phyloP scores from a whole-genome alignment of 495 filamentous ascomycete species.

The Aspergillus funiculosus region DNA sequence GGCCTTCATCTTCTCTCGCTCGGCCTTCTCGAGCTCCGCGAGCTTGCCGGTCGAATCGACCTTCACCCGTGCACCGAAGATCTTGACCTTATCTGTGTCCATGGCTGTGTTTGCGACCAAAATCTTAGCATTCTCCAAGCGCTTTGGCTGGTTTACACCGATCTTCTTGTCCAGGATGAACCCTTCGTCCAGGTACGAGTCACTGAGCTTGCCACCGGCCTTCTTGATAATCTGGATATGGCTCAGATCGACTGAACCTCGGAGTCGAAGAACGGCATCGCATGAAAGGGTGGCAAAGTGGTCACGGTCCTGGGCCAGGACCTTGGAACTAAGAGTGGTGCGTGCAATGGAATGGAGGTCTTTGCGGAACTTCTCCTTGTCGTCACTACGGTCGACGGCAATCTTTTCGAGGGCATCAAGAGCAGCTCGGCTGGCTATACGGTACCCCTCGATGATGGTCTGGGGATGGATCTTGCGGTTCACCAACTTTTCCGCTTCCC shows the following conservation, averaged over 20 bases:
- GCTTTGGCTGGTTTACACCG: conserved; percentile 96
- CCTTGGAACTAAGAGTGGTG: conserved; percentile 97
- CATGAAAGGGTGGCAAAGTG: conserved; percentile 89
- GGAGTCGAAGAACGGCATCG: conserved; percentile 84
- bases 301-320: conserved; percentile 86
- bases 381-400: conserved; percentile 82
- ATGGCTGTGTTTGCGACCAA: conserved; percentile 96
- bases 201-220: conserved; percentile 91
- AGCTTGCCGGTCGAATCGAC: conserved; percentile 90
- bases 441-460: conserved; percentile 98
- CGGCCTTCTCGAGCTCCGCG: conserved; percentile 93
- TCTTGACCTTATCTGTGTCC: conserved; percentile 99
- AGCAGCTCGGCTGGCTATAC: conserved; percentile 88
- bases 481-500: conserved; percentile 94
- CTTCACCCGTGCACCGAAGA: conserved; percentile 94
- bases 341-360: conserved; percentile 87
- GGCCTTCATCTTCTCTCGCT: conserved; percentile 97
- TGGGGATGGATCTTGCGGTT: conserved; percentile 97
- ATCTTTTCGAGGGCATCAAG: conserved; percentile 74
- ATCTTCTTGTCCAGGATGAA: conserved; percentile 99
- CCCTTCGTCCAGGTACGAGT: conserved; percentile 95
- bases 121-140: conserved; percentile 96
- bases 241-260: conserved; percentile 88
- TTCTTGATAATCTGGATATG: conserved; percentile 99
- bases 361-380: conserved; percentile 75